A percentile compares a stretch with the other conserved stretches of the same genome.
Evolutionary conservation across 2,329 filamentous ascomycete species (phyloP).

Genomic region (Canariomyces notabilis): DNA sequence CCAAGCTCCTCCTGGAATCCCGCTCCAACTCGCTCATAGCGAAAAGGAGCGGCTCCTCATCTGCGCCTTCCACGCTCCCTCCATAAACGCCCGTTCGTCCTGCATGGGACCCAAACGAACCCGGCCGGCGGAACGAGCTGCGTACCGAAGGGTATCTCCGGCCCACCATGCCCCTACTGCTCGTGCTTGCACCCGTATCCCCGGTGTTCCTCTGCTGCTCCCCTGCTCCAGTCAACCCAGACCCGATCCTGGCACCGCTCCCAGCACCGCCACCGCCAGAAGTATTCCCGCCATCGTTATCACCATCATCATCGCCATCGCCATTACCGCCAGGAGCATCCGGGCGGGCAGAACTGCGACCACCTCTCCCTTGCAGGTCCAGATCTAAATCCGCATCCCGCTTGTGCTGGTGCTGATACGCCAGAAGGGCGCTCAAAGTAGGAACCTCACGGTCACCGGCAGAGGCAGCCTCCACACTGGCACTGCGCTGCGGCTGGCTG

Average conservation of each 20-base stretch:
- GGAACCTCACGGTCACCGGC: conserved; percentile 52
- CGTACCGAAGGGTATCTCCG: background rate
- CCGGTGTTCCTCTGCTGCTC: background rate
- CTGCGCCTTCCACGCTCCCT: conserved; percentile 44
- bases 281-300: background rate
- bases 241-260: background rate
- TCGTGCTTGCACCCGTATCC: background rate
- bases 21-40: conserved; percentile 67
- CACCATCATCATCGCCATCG: conserved; percentile 38
- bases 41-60: conserved; percentile 67
- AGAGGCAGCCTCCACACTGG: conserved; percentile 58
- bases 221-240: too few relatives aligned
- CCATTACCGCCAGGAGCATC: conserved; percentile 25
- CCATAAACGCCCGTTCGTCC: conserved; percentile 1
- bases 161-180: background rate
- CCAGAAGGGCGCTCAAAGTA: conserved; percentile 59
- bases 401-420: conserved; percentile 40
- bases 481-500: conserved; percentile 51
- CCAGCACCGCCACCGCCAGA: background rate
- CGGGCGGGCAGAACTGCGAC: background rate
- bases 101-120: conserved; percentile 9
- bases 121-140: background rate
- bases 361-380: background rate
- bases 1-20: conserved; percentile 52
- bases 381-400: conserved; percentile 25